These are phyloP conservation scores for Fusarium veterinarium DNA, from an alignment of 2,329 filamentous ascomycete species.

Conservation along the genomic window DNA sequence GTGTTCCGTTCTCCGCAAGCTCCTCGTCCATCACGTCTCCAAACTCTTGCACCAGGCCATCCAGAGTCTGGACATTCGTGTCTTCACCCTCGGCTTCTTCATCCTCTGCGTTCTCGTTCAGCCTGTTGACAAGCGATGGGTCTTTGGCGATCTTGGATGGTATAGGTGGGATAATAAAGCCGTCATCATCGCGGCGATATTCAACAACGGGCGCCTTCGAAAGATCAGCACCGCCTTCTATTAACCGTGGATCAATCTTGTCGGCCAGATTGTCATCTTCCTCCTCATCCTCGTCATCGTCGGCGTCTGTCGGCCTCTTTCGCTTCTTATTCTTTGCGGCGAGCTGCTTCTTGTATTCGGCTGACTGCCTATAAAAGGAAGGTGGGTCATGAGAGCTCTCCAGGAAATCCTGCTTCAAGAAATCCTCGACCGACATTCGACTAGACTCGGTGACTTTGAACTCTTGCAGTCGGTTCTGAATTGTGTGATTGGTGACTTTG, in stretches of 20 bases:
- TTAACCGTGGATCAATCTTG: conserved; percentile 29
- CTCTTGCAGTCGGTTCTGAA: conserved; percentile 90
- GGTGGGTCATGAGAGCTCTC: conserved; percentile 85
- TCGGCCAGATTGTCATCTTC: conserved; percentile 15
- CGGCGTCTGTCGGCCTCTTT: conserved; percentile 53
- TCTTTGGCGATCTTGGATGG: conserved; percentile 56
- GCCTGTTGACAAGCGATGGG: conserved; percentile 40
- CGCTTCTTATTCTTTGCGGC: conserved; percentile 61
- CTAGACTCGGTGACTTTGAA: conserved; percentile 90
- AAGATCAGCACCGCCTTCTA: conserved; percentile 50
- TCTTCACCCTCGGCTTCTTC: conserved; percentile 29
- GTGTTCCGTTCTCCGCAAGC: conserved; percentile 20
- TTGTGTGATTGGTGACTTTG: conserved; percentile 93
- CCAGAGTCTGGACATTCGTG: conserved; percentile 49
- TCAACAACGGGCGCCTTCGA: conserved; percentile 50
- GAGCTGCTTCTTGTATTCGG: conserved; percentile 67
- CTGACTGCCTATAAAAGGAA: conserved; percentile 76
- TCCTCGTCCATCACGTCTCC: conserved; percentile 55
- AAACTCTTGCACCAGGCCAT: conserved; percentile 58
- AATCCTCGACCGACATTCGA: conserved; percentile 87
- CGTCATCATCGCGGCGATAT: conserved; percentile 71
- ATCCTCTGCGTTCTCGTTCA: conserved; percentile 23
- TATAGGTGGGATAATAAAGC: conserved; percentile 71
- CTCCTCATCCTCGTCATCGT: conserved; percentile 30
- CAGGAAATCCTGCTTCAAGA: conserved; percentile 76